phyloP scores from a whole-genome alignment of 1,284 basidiomycete species.

The Cutaneotrichosporon cyanovorans region DNA sequence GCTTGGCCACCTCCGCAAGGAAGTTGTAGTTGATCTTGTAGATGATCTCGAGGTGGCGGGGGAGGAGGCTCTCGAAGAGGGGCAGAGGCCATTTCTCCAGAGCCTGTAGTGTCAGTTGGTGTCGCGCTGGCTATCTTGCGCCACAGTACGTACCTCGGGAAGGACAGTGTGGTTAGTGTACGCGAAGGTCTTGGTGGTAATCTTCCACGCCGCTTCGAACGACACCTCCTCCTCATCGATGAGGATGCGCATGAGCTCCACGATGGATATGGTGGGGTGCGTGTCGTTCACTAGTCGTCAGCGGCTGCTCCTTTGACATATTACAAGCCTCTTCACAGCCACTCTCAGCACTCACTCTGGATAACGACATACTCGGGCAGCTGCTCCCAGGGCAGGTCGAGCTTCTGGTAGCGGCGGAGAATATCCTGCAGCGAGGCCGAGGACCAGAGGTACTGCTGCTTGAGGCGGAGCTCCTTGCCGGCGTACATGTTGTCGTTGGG shows the following conservation, averaged over 20 bases:
- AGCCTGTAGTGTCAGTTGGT: constrained; percentile 30
- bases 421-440: constrained; percentile 67
- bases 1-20: constrained; percentile 66
- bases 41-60: constrained; percentile 65
- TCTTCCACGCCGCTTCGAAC: constrained; percentile 76
- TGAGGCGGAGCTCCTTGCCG: constrained; percentile 83
- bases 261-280: constrained; percentile 85
- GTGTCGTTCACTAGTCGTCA: constrained; percentile 55
- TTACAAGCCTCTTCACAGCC: neutral
- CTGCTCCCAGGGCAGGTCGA: constrained; percentile 43
- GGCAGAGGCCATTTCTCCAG: constrained; percentile 78
- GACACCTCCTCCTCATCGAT: constrained; percentile 74
- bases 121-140: neutral
- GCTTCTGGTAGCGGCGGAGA: constrained; percentile 50
- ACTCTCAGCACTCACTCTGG: constrained; percentile 56
- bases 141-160: constrained; percentile 5
- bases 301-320: neutral
- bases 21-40: constrained; percentile 59
- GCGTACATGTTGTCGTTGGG: constrained; percentile 49
- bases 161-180: constrained; percentile 77
- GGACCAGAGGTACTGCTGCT: constrained; percentile 90
- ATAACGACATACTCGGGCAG: constrained; percentile 81
- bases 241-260: constrained; percentile 83
- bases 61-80: constrained; percentile 70
- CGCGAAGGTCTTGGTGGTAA: constrained; percentile 79